Percentiles rank a stretch among this genome's conserved stretches.
phyloP scores from a whole-genome alignment of 306 rosid genomes.

The Citrullus mucosospermus region DNA sequence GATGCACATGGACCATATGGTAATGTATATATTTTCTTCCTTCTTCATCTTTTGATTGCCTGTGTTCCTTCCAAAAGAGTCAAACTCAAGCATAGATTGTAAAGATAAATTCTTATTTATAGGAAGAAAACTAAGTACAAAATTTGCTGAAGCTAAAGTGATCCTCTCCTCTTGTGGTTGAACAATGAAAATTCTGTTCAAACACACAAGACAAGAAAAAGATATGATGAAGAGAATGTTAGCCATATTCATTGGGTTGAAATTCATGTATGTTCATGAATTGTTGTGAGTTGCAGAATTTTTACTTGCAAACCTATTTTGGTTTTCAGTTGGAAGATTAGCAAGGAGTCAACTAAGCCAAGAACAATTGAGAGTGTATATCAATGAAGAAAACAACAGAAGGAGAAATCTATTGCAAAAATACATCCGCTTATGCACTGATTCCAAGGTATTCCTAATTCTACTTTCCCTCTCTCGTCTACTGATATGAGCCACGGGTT shows the following conservation, averaged over 20 bases:
- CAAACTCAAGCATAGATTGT: neutral
- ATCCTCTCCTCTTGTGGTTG: neutral
- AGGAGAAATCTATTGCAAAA: conserved; percentile 56
- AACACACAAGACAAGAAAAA: neutral
- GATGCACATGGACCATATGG: neutral
- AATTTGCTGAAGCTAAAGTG: neutral
- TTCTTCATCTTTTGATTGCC: neutral
- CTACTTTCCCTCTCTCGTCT: no score
- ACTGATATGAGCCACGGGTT: no score
- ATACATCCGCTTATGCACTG: conserved; percentile 40
- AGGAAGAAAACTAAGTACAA: neutral
- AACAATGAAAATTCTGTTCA: neutral
- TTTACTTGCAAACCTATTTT: neutral
- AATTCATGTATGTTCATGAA: neutral
- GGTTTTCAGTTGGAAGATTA: conserved; percentile 49
- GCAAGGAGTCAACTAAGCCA: conserved; percentile 37
- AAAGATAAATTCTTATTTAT: neutral
- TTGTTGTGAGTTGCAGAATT: neutral
- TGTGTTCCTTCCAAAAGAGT: neutral
- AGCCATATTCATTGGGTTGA: neutral
- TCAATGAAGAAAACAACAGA: conserved; percentile 42
- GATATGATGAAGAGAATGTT: neutral
- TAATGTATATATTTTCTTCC: neutral
- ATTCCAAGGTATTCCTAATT: conserved; percentile 19
- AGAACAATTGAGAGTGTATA: conserved; percentile 43